These are phyloP conservation scores for Thuja plicata DNA, from an alignment of 83 land plant genomes.

Conservation along the genomic window DNA sequence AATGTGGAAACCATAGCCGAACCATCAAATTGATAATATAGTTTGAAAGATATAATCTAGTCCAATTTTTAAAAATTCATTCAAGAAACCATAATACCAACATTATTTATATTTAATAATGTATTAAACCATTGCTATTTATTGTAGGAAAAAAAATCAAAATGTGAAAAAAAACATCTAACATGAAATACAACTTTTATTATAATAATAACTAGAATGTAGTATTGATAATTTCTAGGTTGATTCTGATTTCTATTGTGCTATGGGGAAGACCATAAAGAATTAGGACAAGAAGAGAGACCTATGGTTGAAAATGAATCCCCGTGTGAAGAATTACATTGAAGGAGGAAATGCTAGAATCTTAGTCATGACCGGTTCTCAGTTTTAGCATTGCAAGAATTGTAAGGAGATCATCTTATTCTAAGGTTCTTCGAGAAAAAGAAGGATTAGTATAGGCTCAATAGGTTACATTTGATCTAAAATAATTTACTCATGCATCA, in stretches of 20 bases:
- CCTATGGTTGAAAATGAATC: slow-evolving; percentile 17
- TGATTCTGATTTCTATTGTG: slow-evolving; percentile 11
- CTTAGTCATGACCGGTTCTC: slow-evolving; percentile 33
- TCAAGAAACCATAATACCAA: too few species aligned
- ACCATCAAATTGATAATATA: too few species aligned
- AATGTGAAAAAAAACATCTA: too few species aligned
- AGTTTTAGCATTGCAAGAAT: slow-evolving; percentile 21
- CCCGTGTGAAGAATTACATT: slow-evolving; percentile 14
- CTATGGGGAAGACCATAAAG: too few species aligned
- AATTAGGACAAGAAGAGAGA: slow-evolving; percentile 27
- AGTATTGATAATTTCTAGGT: slow-evolving; percentile 3
- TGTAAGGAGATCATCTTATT: slow-evolving; percentile 24
- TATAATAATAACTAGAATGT: too few species aligned
- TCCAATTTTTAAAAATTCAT: too few species aligned
- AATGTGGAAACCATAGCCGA: too few species aligned
- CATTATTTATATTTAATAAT: too few species aligned
- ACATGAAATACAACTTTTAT: too few species aligned
- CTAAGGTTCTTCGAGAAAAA: slow-evolving; percentile 31
- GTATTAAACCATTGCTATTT: too few species aligned
- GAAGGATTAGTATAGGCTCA: slow-evolving; percentile 33
- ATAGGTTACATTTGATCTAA: slow-evolving; percentile 23
- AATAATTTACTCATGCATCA: slow-evolving; percentile 9
- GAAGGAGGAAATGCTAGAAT: slow-evolving; percentile 16
- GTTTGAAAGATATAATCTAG: too few species aligned
- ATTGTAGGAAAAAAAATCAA: too few species aligned